phyloP scores from a whole-genome alignment of 225 moss, liverwort and hornwort species.

The Lunularia cruciata region DNA sequence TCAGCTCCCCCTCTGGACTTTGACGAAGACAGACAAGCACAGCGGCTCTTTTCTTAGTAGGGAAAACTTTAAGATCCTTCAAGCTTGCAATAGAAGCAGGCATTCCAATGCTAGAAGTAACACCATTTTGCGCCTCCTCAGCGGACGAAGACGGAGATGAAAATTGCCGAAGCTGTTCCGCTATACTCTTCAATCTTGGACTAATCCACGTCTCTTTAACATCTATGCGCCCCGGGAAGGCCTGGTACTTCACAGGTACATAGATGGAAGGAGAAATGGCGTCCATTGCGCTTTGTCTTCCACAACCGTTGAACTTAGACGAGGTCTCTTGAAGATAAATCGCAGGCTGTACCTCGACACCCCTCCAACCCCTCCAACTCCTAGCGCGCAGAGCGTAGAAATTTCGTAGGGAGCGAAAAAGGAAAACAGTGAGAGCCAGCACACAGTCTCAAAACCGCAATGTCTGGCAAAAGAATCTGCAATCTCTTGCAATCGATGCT shows the following conservation, averaged over 20 bases:
- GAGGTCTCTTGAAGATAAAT: no score
- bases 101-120: constrained; percentile 35
- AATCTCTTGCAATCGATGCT: not conserved
- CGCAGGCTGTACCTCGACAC: constrained; percentile 3
- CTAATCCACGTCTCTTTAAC: constrained; percentile 31
- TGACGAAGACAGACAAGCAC: constrained; percentile 47
- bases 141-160: not conserved
- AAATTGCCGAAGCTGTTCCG: constrained; percentile 35
- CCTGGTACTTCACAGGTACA: constrained; percentile 15
- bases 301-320: not conserved
- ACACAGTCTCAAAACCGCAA: not conserved
- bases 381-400: constrained; percentile 2
- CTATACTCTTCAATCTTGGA: constrained; percentile 31
- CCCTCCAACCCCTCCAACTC: no score
- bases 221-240: constrained; percentile 7
- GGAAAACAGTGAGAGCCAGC: not conserved
- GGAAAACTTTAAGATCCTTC: constrained; percentile 32
- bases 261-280: not conserved
- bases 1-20: constrained; percentile 37
- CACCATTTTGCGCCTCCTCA: constrained; percentile 23
- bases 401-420: not conserved
- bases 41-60: constrained; percentile 40
- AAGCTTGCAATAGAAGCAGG: constrained; percentile 30
- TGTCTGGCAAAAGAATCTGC: not conserved
- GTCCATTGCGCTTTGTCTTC: constrained; percentile 3